These are phyloP conservation scores for Malassezia japonica DNA, from an alignment of 1,284 basidiomycete species.

Conservation along the genomic window DNA sequence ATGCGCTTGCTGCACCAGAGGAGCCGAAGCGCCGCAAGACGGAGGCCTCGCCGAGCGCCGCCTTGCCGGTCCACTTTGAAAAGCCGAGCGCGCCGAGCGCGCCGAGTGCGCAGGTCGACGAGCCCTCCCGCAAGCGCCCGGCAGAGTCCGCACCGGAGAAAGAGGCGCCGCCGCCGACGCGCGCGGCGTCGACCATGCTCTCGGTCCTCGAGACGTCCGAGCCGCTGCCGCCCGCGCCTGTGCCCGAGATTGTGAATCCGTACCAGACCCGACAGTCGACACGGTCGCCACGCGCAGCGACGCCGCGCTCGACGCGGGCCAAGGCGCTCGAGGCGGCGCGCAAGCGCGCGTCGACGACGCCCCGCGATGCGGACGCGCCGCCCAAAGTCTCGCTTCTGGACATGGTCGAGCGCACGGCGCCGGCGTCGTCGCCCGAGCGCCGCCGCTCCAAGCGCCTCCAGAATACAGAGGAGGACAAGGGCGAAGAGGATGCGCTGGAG, in stretches of 20 bases:
- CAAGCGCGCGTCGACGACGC: conserved; percentile 11
- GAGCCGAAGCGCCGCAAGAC: conserved; percentile 9
- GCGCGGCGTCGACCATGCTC: conserved; percentile 29
- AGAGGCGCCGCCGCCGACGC: conserved; percentile 14
- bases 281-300: conserved; percentile 9
- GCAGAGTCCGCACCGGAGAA: neutral
- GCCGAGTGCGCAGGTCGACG: neutral
- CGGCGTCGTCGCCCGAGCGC: conserved; percentile 16
- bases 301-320: conserved; percentile 28
- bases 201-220: conserved; percentile 28
- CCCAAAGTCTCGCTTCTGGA: conserved; percentile 30
- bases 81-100: neutral
- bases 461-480: neutral
- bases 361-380: conserved; percentile 21
- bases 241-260: conserved; percentile 37
- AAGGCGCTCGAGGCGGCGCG: conserved; percentile 23
- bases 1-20: neutral
- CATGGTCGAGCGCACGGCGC: conserved; percentile 33
- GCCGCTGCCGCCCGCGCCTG: conserved; percentile 21
- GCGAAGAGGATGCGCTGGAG: neutral
- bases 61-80: neutral
- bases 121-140: neutral
- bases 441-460: conserved; percentile 7
- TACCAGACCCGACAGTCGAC: conserved; percentile 26
- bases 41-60: neutral